Conservation (phyloP, 331 rosid species). For the Acacia concinna region DNA sequence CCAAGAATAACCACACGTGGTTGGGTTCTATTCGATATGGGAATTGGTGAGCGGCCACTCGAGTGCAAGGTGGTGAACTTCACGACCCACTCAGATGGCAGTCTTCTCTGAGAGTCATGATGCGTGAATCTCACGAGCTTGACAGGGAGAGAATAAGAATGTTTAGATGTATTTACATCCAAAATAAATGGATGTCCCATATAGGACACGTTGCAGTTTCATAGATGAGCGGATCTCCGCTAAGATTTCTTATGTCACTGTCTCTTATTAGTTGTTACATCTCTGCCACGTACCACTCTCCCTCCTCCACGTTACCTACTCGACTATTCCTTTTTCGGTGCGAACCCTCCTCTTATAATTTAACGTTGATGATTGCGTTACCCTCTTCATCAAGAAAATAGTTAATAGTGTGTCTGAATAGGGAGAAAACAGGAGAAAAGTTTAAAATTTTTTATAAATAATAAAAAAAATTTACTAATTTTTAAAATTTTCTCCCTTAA, state of each 20-base stretch:
- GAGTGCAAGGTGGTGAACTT: background rate
- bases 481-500: no score
- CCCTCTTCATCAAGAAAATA: background rate
- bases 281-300: background rate
- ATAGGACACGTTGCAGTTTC: slow-evolving; percentile 54
- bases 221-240: slow-evolving; percentile 39
- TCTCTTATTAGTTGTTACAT: background rate
- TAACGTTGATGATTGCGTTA: background rate
- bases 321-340: background rate
- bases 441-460: no score
- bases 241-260: slow-evolving; percentile 37
- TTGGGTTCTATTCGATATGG: slow-evolving; percentile 33
- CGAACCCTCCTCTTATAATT: background rate
- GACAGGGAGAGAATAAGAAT: background rate
- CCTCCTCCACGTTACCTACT: background rate
- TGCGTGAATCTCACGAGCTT: background rate
- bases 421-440: no score
- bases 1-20: slow-evolving; percentile 53
- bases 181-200: background rate
- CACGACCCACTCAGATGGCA: background rate
- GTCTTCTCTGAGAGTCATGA: background rate
- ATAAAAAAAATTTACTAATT: no score
- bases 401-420: no score
- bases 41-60: background rate
- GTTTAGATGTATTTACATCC: background rate